Percentiles rank a stretch among this genome's conserved stretches.
Evolutionary conservation across 257 asterid genomes (phyloP).

Genomic region (Orobanche coerulescens): DNA sequence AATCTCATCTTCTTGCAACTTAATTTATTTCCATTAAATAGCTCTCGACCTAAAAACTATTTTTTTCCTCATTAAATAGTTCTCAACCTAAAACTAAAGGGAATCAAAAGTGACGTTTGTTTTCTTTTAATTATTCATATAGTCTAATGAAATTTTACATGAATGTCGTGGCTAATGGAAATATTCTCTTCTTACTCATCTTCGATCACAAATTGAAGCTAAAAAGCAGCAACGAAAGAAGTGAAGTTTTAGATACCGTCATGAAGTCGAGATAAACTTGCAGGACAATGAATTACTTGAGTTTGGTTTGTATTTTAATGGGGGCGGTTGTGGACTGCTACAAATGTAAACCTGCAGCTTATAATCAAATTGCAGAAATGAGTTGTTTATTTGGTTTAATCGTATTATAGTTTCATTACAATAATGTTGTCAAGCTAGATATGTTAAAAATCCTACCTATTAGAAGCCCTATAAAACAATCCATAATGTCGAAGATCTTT

Average conservation of each 20-base stretch:
- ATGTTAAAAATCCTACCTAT: neutral
- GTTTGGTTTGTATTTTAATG: neutral
- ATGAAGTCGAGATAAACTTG: neutral
- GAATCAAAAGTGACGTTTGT: neutral
- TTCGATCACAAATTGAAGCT: neutral
- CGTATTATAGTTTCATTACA: neutral
- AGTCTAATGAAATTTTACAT: neutral
- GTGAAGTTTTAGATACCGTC: neutral
- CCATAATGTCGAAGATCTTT: slow-evolving; percentile 6
- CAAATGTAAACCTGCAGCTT: neutral
- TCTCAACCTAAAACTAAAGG: neutral
- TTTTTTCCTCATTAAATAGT: neutral
- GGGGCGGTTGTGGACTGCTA: neutral
- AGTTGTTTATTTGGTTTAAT: neutral
- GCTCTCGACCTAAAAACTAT: neutral
- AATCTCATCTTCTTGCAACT: slow-evolving; percentile 2
- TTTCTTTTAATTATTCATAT: neutral
- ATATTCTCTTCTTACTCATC: slow-evolving; percentile 1
- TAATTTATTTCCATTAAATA: neutral
- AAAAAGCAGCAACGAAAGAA: neutral
- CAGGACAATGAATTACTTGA: neutral
- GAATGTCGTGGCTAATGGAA: neutral
- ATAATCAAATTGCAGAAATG: neutral
- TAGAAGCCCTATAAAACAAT: neutral
- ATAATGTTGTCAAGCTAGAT: neutral